These are phyloP conservation scores for Globisporangium solare DNA, from an alignment of 352 stramenopile genomes.

Conservation along the genomic window DNA sequence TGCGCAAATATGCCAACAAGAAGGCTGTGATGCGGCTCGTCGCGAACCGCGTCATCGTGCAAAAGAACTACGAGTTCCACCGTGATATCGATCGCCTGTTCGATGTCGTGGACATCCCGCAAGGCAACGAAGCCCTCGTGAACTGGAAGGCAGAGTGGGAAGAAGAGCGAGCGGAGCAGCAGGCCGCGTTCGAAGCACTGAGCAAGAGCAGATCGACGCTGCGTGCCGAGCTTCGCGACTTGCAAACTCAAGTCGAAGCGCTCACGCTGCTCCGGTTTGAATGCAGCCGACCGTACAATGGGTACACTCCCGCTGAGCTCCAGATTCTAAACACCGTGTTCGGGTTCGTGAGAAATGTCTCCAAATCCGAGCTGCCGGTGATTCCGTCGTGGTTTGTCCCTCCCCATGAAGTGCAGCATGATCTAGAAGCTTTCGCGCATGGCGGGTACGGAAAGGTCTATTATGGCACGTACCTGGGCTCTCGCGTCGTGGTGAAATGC, in stretches of 20 bases:
- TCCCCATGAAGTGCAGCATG: conserved; percentile 17
- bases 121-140: not conserved
- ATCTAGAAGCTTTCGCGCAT: conserved; percentile 10
- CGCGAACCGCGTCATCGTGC: not conserved
- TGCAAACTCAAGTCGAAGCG: conserved; percentile 2
- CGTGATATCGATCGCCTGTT: conserved; percentile 2
- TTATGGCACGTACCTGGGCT: conserved; percentile 16
- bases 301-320: not conserved
- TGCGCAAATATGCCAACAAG: not conserved
- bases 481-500: conserved; percentile 22
- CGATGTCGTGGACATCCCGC: not conserved
- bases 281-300: not conserved
- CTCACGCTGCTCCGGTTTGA: conserved; percentile 3
- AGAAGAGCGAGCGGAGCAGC: not conserved
- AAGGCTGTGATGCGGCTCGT: not conserved
- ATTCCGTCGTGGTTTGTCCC: conserved; percentile 14
- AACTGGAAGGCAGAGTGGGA: not conserved
- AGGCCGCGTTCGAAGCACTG: not conserved
- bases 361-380: not conserved
- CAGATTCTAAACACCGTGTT: not conserved
- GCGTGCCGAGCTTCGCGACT: not conserved
- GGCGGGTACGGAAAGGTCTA: conserved; percentile 18
- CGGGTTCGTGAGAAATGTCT: not conserved
- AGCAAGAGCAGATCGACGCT: not conserved
- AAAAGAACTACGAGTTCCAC: conserved; percentile 1